Evolutionary conservation across 2,329 filamentous ascomycete species (phyloP), one percentile per base, ranked within the genome.

Genomic region (Clonostachys rhizophaga): DNA sequence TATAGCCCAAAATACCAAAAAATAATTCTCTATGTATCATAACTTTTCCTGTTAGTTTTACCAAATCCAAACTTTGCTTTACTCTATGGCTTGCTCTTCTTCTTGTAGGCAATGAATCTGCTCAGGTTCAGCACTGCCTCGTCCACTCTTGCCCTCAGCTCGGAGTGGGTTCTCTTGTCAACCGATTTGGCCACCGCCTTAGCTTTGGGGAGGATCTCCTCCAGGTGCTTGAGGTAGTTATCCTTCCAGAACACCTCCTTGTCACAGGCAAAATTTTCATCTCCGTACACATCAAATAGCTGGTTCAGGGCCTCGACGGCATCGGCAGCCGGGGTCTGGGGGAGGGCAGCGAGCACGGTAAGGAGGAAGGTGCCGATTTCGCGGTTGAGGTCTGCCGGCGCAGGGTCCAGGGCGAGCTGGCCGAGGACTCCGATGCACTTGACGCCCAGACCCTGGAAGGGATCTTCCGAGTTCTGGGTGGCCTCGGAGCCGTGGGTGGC

Each of bases 381-480:
- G 41, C 78, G 75, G 66, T 86, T 87, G 33, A 76, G 64, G 12
- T 67, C 61, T 10, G 75, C 47, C 0, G 79, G 74, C 3, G 76
- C 74, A 5, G 79, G 78, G 45, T 78, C 65, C 9, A 77, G 67
- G 2, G 81, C 83, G 9, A 87, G 70, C 56, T 81, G 79, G 49
- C 83, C 84, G 11, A 87, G 71, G 7, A 85, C 80, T 46, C 83
- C 83, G 52, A 87, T 71, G 56, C 81, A 85, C 66, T 85, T 86
- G 52, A 86, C 81, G 30, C 80, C 76, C 4, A 86, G 72, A 36
- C 71, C 70, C 60, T 82, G 80, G 65, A 85, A 82, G 30, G 80
- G 78, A 51, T 85, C 81, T 8, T 71, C 63, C 3, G 57, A 51
- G 37, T 64, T 58, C 43, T 54, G 47, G 47, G 17, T 57, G 40